A percentile compares a stretch with the other conserved stretches of the same genome.
phyloP scores from a whole-genome alignment of 2,329 filamentous ascomycete genomes.

The Claviceps purpurea region DNA sequence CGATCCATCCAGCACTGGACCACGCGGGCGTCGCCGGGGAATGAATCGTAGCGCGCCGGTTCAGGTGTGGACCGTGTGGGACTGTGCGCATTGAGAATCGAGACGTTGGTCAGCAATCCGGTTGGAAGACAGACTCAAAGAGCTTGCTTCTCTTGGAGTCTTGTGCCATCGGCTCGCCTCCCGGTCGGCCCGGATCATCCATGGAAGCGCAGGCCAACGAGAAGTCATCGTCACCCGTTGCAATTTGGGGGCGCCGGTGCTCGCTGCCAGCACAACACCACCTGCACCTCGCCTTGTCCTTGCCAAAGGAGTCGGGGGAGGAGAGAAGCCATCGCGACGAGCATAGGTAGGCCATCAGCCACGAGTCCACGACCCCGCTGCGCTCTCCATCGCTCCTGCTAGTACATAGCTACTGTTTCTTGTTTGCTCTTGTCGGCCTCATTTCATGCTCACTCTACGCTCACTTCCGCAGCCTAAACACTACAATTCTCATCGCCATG shows the following conservation, averaged over 20 bases:
- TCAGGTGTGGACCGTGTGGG: not conserved
- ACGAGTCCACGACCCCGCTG: slow-evolving; percentile 3
- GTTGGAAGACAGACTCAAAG: too few relatives aligned
- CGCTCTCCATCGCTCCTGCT: slow-evolving; percentile 1
- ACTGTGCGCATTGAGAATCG: not conserved
- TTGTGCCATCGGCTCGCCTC: not conserved
- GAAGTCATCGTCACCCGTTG: too few relatives aligned
- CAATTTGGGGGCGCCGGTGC: too few relatives aligned
- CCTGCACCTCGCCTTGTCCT: not conserved
- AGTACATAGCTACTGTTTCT: not conserved
- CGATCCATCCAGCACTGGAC: not conserved
- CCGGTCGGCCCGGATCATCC: not conserved
- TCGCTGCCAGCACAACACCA: too few relatives aligned
- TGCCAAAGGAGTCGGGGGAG: not conserved
- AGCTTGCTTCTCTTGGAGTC: not conserved
- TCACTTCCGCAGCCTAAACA: not conserved
- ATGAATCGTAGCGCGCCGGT: slow-evolving; percentile 1
- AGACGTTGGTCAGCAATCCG: not conserved
- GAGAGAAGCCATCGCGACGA: not conserved
- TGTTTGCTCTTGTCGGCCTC: not conserved
- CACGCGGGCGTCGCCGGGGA: slow-evolving; percentile 2
- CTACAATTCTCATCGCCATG: not conserved
- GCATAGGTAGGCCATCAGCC: slow-evolving; percentile 1
- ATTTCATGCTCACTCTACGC: not conserved
- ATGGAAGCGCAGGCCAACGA: too few relatives aligned